Conservation (phyloP, 2,329 filamentous ascomycete species). For the Knoxdaviesia capensis region DNA sequence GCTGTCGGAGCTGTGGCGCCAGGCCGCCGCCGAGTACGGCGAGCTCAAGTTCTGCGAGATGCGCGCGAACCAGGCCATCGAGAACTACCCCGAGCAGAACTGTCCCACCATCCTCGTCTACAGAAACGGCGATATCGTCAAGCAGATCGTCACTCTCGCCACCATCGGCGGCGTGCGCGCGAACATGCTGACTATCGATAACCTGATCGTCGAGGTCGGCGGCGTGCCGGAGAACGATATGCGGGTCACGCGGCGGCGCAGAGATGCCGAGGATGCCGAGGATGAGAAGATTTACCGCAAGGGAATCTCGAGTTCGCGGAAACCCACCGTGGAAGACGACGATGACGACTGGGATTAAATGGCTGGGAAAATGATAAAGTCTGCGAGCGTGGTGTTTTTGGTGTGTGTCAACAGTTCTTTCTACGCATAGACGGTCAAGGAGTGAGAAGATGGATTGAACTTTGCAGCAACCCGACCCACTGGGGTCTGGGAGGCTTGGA, state of each 20-base stretch:
- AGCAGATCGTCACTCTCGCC: conserved; percentile 75
- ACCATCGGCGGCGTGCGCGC: conserved; percentile 57
- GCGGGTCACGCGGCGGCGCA: conserved; percentile 45
- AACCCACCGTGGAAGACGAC: conserved; percentile 25
- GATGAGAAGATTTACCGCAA: conserved; percentile 31
- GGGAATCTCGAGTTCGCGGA: conserved; percentile 27
- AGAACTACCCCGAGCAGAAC: conserved; percentile 87
- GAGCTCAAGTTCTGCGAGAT: conserved; percentile 98
- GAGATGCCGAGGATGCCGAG: conserved; percentile 38
- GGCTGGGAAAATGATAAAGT: conserved; percentile 1
- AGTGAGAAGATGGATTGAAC: too few relatives aligned
- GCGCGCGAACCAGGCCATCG: conserved; percentile 76
- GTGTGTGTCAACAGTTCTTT: too few relatives aligned
- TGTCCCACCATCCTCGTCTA: conserved; percentile 89
- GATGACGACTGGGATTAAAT: conserved; percentile 41
- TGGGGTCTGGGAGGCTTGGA: too few relatives aligned
- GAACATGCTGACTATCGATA: conserved; percentile 56
- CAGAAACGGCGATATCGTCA: conserved; percentile 77
- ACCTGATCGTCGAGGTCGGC: conserved; percentile 61
- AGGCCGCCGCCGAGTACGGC: conserved; percentile 67
- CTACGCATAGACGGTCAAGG: too few relatives aligned
- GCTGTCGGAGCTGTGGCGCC: conserved; percentile 67
- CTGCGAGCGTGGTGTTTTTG: not conserved
- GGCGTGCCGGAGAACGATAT: conserved; percentile 63
- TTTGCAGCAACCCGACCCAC: too few relatives aligned